A percentile compares a stretch with the other conserved stretches of the same genome.
These are phyloP conservation scores for Laguncularia racemosa DNA, from an alignment of 345 rosid species.

Conservation along the genomic window DNA sequence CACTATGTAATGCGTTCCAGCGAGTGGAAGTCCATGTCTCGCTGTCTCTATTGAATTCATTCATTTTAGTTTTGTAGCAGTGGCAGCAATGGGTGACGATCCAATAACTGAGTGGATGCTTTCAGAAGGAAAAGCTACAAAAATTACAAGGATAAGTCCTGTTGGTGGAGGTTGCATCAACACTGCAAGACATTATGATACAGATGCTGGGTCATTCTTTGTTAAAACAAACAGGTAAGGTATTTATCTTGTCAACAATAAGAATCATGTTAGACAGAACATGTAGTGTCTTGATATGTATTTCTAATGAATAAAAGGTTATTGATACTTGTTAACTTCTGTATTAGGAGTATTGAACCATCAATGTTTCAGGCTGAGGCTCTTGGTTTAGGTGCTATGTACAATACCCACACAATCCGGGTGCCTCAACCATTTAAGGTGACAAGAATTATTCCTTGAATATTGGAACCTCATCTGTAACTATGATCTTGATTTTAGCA, in stretches of 20 bases:
- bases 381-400: slow-evolving; percentile 87
- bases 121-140: slow-evolving; percentile 72
- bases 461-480: neutral
- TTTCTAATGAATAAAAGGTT: slow-evolving; percentile 5
- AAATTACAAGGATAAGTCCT: slow-evolving; percentile 56
- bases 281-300: neutral
- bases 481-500: neutral
- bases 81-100: slow-evolving; percentile 71
- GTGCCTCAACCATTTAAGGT: slow-evolving; percentile 89
- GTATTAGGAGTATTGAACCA: slow-evolving; percentile 68
- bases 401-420: slow-evolving; percentile 58
- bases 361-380: slow-evolving; percentile 90
- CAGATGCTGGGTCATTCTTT: slow-evolving; percentile 78
- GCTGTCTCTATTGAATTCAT: neutral
- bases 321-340: slow-evolving; percentile 3
- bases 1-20: neutral
- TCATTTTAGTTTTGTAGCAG: slow-evolving; percentile 21
- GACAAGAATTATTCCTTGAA: slow-evolving; percentile 9
- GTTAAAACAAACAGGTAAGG: slow-evolving; percentile 79
- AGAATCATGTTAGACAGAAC: neutral
- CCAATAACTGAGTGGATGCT: slow-evolving; percentile 86
- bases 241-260: neutral
- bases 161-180: slow-evolving; percentile 95
- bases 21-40: neutral
- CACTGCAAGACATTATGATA: slow-evolving; percentile 62